Base-by-base conservation (phyloP, 2,329 filamentous ascomycete genomes). In the Trichoderma sp. region DNA sequence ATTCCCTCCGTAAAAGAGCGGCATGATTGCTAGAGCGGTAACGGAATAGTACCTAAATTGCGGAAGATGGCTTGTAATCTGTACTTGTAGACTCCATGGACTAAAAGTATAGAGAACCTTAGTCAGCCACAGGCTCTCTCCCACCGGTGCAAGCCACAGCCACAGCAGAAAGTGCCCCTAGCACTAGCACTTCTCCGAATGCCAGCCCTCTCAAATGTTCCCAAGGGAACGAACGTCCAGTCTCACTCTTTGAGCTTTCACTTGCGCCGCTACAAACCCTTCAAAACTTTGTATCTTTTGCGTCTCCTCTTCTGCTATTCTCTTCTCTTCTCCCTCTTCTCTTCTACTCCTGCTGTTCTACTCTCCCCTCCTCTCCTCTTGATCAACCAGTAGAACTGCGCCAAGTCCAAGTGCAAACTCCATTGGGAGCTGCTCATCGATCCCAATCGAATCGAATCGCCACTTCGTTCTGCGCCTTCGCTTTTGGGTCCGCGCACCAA, bases 151-250 rank as follows among this genome's bases (percentile, higher is more conserved):
- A 53, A 21, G 47, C 47, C 28, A 60, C 34, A 70, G 68, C 68
- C 68, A 70, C 68, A 64, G 56, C 56, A 70, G 43, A 47, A 28
- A 32, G 43, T 28, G 39, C 66, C 66, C 66, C 58, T 60, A 47
- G 32, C 43, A 43, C n/a, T 43, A n/a, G 15, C 39, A n/a, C 39
- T 62, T 34, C 28, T 24, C 34, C 32, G 57, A 21, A 43, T 43
- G 47, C 57, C 66, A 70, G 66, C 66, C 66, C 66, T 62, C 53
- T 9, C 28, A 60, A 32, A 34, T 26, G 28, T 56, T 64, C 60
- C 47, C 58, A 64, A 63, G 58, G 68, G 34, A 70, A 70, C 56
- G 4, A 58, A 58, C 43, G 15, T 43, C 39, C 39, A 30, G 56
- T 71, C 70, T 67, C 32, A 62, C 70, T 53, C 66, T 67, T 21